Conservation (phyloP, 2,329 filamentous ascomycete genomes). For the Uncinocarpus reesii region DNA sequence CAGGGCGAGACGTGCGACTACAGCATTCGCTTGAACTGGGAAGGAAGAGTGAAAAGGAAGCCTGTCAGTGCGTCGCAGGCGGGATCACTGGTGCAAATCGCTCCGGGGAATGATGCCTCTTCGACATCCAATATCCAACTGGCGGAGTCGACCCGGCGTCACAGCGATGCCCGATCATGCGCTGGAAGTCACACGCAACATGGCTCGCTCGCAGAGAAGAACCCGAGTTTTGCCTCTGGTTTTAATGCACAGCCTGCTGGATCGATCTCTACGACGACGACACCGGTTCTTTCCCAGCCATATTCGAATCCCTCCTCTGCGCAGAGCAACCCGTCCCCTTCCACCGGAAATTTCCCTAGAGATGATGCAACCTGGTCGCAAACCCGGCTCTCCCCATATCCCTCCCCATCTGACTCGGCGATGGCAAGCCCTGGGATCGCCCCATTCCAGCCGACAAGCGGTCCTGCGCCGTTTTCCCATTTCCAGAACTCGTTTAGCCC, state of each 20-base stretch:
- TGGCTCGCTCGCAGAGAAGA: not conserved
- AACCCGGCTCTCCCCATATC: conserved; percentile 2
- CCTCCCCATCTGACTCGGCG: conserved; percentile 11
- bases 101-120: not conserved
- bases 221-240: not conserved
- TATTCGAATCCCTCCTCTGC: not conserved
- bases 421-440: conserved; percentile 7
- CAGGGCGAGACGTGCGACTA: conserved; percentile 69
- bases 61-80: not conserved
- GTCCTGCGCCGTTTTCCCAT: conserved; percentile 3
- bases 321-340: conserved; percentile 4
- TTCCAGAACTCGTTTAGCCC: conserved; percentile 5
- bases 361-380: not conserved
- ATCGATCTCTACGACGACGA: not conserved
- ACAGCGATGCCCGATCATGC: too few species aligned
- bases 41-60: conserved; percentile 44
- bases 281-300: not conserved
- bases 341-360: not conserved
- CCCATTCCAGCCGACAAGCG: not conserved
- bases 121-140: not conserved
- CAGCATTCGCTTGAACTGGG: conserved; percentile 71
- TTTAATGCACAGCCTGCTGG: not conserved
- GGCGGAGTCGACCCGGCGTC: too few species aligned
- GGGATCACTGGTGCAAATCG: not conserved
- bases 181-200: not conserved